phyloP scores from a whole-genome alignment of 2,329 filamentous ascomycete species.

The Endoconidiophora polonica region DNA sequence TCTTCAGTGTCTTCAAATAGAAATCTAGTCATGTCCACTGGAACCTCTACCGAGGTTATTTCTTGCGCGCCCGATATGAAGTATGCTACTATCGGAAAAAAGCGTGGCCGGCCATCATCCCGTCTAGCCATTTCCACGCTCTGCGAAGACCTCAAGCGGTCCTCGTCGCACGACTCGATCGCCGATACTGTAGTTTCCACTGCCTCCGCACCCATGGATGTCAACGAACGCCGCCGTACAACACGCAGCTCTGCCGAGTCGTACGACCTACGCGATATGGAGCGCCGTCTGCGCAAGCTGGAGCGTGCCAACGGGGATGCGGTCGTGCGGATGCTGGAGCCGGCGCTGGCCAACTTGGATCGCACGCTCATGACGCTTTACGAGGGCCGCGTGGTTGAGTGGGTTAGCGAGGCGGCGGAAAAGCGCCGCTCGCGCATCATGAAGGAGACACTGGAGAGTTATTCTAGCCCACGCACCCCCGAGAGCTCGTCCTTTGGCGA shows the following conservation, averaged over 20 bases:
- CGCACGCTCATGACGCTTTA: conserved; percentile 19
- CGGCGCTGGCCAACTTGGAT: conserved; percentile 29
- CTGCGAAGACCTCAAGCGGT: not conserved
- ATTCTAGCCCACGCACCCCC: conserved; percentile 7
- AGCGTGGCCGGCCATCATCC: not conserved
- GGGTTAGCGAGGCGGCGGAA: conserved; percentile 11
- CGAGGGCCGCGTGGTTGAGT: conserved; percentile 12
- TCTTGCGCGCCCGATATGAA: not conserved
- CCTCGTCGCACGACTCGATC: conserved; percentile 2
- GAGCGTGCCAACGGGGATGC: conserved; percentile 29
- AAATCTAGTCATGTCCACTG: not conserved
- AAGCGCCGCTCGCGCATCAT: conserved; percentile 7
- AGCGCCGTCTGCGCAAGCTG: conserved; percentile 28
- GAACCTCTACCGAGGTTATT: not conserved
- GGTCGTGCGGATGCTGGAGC: conserved; percentile 27
- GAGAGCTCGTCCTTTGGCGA: conserved; percentile 8
- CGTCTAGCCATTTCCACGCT: not conserved
- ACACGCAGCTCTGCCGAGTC: conserved; percentile 3
- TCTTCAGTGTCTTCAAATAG: not conserved
- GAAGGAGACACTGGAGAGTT: conserved; percentile 3
- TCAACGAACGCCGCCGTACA: conserved; percentile 11
- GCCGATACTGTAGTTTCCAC: not conserved
- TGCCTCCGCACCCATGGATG: conserved; percentile 8
- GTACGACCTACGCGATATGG: conserved; percentile 29
- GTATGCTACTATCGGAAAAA: not conserved